These are phyloP conservation scores for Corynespora cassiicola DNA, from an alignment of 2,329 filamentous ascomycete genomes.

Conservation along the genomic window DNA sequence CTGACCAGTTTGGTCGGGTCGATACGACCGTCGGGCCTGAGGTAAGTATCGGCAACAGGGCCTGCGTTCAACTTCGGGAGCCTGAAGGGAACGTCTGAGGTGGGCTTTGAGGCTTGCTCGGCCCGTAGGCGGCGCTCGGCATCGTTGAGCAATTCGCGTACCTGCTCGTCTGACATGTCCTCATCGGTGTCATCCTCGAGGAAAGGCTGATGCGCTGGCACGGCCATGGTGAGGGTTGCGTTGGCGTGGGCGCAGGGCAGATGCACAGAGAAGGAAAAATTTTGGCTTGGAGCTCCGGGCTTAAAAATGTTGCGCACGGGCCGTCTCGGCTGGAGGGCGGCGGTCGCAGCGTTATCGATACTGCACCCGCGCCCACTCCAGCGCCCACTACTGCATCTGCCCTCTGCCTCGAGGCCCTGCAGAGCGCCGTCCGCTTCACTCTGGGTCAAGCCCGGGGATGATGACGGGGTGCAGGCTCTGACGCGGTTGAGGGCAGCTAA, in stretches of 20 bases:
- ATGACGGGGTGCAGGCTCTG: constrained; percentile 31
- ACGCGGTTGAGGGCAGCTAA: constrained; percentile 22
- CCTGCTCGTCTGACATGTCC: constrained; percentile 67
- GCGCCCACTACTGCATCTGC: too few relatives aligned
- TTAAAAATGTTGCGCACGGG: constrained; percentile 17
- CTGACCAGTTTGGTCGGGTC: constrained; percentile 60
- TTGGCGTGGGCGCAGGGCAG: constrained; percentile 31
- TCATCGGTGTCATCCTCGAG: constrained; percentile 46
- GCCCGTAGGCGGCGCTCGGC: constrained; percentile 65
- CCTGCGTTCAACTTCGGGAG: constrained; percentile 60
- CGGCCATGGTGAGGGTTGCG: too few relatives aligned
- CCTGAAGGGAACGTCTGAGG: constrained; percentile 43
- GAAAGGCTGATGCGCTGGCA: constrained; percentile 44
- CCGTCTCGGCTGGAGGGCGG: constrained; percentile 25
- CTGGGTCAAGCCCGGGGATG: constrained; percentile 6
- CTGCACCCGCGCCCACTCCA: not conserved
- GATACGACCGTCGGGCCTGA: constrained; percentile 58
- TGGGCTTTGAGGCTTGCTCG: constrained; percentile 41
- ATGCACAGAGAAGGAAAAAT: constrained; percentile 31
- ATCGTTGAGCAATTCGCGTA: constrained; percentile 67
- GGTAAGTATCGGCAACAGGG: constrained; percentile 59
- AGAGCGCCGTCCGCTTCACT: constrained; percentile 28
- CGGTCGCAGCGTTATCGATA: too few relatives aligned
- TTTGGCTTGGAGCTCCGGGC: constrained; percentile 32
- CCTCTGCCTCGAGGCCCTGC: too few relatives aligned